A percentile compares a stretch with the other conserved stretches of the same genome.
phyloP scores from a whole-genome alignment of 768 basidiomycete genomes.

The Sarcomyxa edulis region DNA sequence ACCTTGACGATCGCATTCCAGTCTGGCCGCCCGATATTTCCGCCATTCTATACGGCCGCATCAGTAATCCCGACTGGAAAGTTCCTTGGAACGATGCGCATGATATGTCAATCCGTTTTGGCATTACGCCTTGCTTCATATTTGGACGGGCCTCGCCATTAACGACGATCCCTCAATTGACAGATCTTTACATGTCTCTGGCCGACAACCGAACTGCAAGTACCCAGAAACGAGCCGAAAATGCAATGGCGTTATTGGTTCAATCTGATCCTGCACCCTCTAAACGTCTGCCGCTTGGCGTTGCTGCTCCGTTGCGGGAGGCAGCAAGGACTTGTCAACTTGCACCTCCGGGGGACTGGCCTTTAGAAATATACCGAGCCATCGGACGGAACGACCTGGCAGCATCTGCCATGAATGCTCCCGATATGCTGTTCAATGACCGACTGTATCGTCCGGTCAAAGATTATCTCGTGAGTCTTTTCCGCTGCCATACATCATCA shows the following conservation, averaged over 20 bases:
- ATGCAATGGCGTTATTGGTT: conserved; percentile 54
- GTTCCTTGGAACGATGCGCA: conserved; percentile 47
- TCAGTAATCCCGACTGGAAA: conserved; percentile 67
- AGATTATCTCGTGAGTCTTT: conserved; percentile 47
- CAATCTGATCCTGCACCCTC: conserved; percentile 43
- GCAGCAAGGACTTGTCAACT: conserved; percentile 81
- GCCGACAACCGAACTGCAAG: conserved; percentile 47
- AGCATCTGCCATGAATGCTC: conserved; percentile 45
- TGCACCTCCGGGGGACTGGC: conserved; percentile 72
- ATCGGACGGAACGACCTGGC: conserved; percentile 76
- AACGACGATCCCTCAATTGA: conserved; percentile 45
- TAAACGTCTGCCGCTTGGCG: conserved; percentile 57
- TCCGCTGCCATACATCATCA: too few species aligned
- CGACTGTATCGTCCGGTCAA: conserved; percentile 55
- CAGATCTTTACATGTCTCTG: conserved; percentile 51
- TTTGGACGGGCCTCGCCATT: conserved; percentile 63
- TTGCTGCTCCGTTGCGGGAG: conserved; percentile 78
- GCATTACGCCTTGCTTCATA: conserved; percentile 49
- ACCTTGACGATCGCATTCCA: conserved; percentile 67
- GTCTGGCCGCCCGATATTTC: conserved; percentile 77
- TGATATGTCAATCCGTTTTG: conserved; percentile 41
- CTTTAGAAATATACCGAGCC: conserved; percentile 57
- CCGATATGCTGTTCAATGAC: conserved; percentile 39
- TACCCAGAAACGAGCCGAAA: conserved; percentile 61
- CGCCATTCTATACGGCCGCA: conserved; percentile 53